These are phyloP conservation scores for Brassica carinata DNA, from an alignment of 345 rosid species.

Conservation along the genomic window DNA sequence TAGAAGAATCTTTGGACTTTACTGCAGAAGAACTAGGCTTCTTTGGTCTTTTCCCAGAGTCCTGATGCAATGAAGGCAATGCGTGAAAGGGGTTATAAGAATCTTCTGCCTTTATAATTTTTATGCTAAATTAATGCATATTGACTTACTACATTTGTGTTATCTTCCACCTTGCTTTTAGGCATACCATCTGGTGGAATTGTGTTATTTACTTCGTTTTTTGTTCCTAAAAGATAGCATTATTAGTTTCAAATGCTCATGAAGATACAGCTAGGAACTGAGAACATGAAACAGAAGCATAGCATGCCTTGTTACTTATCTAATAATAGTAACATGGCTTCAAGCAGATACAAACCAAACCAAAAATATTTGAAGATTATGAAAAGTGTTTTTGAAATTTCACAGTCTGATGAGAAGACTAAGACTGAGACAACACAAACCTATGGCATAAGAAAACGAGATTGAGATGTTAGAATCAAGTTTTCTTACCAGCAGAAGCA, in stretches of 20 bases:
- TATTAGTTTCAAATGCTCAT: not conserved
- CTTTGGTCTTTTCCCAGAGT: constrained; percentile 25
- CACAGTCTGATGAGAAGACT: not conserved
- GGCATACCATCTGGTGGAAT: constrained; percentile 7
- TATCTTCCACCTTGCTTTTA: constrained; percentile 31
- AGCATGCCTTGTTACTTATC: not conserved
- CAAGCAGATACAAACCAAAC: constrained; percentile 12
- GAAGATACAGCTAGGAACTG: not conserved
- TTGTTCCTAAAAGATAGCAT: constrained; percentile 32
- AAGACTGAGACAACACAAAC: not conserved
- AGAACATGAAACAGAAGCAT: constrained; percentile 4
- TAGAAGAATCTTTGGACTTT: constrained; percentile 28
- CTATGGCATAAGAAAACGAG: not conserved
- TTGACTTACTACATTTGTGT: constrained; percentile 25
- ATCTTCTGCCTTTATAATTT: not conserved
- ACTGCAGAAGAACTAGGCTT: constrained; percentile 29
- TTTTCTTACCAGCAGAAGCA: constrained; percentile 35
- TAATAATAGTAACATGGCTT: not conserved
- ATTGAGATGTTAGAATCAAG: not conserved
- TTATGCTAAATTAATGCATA: not conserved
- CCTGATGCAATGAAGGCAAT: constrained; percentile 15
- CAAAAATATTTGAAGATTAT: not conserved
- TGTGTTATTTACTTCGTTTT: constrained; percentile 24
- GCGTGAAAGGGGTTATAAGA: not conserved
- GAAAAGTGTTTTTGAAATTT: not conserved